Evolutionary conservation across 1,139 yeast species (phyloP), one percentile per base, ranked within the genome.

Genomic region (Suhomyces terraborum): DNA sequence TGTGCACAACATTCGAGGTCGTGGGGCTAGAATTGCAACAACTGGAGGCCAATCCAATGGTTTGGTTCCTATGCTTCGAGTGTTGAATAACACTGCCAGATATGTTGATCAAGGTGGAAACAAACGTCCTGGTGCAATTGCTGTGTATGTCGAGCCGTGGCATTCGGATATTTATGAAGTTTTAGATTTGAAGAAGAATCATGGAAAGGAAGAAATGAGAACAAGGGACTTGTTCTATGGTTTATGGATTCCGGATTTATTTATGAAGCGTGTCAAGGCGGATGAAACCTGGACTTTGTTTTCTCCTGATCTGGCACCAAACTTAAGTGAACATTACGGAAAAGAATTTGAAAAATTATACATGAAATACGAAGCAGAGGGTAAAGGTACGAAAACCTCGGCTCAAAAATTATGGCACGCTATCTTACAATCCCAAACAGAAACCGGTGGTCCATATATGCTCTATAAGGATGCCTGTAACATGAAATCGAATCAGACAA

Each of bases 81-180:
- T 88, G 20, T 88, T 79, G 73, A 88, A 88, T 73, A 87, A 87
- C 67, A 87, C 96, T 43, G 96, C 96, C 23, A 79, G 96, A 60
- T 88, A 88, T 55, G 96, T 88, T 37, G 96, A 88, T 57, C 96
- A 88, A 70, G 96, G 96, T 61, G 96, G 96, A 54, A 88, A 88
- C 72, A 88, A 88, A 66, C 80, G 96, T 60, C 96, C 96, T 2
- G 96, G 96, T 58, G 96, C 96, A 10, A 85, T 88, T 63, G 95
- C 96, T 31, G 68, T 88, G 43, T 88, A 88, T 64, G 71, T 88
- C 44, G 96, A 88, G 67, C 95, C 96, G 52, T 88, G 96, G 96
- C 96, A 88, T 58, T 79, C 88, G 18, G 96, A 88, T 59, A 77
- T 88, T 43, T 83, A 86, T 60, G 95, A 87, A 46, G 84, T 88